phyloP scores from a whole-genome alignment of 805 yeast species.

The Saccharomycopsis sp. region DNA sequence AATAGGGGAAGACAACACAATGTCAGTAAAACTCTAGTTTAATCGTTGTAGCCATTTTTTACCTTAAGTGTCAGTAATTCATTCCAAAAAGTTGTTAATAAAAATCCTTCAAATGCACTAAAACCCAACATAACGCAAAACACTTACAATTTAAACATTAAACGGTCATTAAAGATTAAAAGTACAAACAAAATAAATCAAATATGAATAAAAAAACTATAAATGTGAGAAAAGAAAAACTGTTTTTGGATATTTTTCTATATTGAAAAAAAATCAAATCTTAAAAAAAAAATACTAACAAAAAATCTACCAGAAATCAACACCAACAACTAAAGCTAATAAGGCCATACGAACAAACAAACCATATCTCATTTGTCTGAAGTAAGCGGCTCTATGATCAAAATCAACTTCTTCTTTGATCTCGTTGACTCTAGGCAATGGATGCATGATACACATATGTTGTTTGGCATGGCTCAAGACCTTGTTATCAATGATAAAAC shows the following conservation, averaged over 20 bases:
- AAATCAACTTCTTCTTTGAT: conserved; percentile 97
- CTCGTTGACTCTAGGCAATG: conserved; percentile 94
- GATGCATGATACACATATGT: conserved; percentile 99
- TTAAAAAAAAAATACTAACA: neutral
- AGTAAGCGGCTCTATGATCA: conserved; percentile 98
- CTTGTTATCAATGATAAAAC: conserved; percentile 86
- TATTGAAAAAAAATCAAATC: neutral
- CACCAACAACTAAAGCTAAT: conserved; percentile 95
- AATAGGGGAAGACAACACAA: no score
- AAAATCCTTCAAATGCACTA: no score
- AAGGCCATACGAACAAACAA: conserved; percentile 97
- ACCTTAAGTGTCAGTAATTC: no score
- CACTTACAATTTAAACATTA: neutral
- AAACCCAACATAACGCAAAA: neutral
- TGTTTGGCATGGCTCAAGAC: conserved; percentile 88
- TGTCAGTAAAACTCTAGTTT: no score
- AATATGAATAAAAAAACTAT: no score
- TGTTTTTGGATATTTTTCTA: no score
- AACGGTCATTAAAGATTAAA: neutral
- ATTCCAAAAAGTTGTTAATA: no score
- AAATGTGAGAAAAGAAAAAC: no score
- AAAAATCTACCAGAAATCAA: conserved; percentile 46
- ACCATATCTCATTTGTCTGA: conserved; percentile 99
- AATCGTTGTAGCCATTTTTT: no score
- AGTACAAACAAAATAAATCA: neutral